Percentiles rank a stretch among this genome's conserved stretches.
Evolutionary conservation across 768 basidiomycete genomes (phyloP).

Genomic region (Polyporus arcularius): DNA sequence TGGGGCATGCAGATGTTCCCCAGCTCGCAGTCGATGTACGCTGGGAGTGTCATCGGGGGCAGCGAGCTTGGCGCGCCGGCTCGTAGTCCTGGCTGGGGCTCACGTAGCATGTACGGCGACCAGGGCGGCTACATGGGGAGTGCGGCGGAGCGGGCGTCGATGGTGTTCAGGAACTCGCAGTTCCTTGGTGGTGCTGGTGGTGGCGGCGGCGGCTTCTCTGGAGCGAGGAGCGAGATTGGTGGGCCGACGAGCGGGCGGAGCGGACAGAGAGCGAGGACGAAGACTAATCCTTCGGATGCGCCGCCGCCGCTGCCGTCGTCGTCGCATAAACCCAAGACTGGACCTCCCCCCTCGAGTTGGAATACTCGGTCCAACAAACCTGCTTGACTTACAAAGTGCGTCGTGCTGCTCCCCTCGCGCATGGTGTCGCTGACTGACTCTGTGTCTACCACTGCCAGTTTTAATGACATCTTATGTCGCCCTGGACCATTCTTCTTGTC

Average conservation of each 20-base stretch:
- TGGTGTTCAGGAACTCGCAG: constrained; percentile 20
- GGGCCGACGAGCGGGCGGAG: constrained; percentile 19
- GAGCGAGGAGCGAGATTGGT: constrained; percentile 11
- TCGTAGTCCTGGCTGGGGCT: constrained; percentile 45
- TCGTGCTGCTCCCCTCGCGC: neutral
- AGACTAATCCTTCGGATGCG: constrained; percentile 32
- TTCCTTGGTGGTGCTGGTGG: constrained; percentile 8
- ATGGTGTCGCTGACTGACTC: no score
- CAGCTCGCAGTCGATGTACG: constrained; percentile 56
- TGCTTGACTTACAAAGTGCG: constrained; percentile 4
- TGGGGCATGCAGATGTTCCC: constrained; percentile 52
- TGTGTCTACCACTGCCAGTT: no score
- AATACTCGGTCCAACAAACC: constrained; percentile 19
- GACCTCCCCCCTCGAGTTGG: constrained; percentile 38
- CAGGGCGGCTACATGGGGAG: constrained; percentile 42
- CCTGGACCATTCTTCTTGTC: neutral
- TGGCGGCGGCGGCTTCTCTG: constrained; percentile 13
- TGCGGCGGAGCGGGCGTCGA: constrained; percentile 30
- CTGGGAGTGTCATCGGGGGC: constrained; percentile 68
- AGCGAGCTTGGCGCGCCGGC: constrained; percentile 34
- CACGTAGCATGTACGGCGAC: constrained; percentile 74
- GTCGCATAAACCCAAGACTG: constrained; percentile 9
- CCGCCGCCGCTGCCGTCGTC: constrained; percentile 18
- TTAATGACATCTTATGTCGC: neutral
- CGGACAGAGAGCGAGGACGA: constrained; percentile 29